Base-by-base conservation (phyloP, 2,329 filamentous ascomycete species). In the Phoma sp. region DNA sequence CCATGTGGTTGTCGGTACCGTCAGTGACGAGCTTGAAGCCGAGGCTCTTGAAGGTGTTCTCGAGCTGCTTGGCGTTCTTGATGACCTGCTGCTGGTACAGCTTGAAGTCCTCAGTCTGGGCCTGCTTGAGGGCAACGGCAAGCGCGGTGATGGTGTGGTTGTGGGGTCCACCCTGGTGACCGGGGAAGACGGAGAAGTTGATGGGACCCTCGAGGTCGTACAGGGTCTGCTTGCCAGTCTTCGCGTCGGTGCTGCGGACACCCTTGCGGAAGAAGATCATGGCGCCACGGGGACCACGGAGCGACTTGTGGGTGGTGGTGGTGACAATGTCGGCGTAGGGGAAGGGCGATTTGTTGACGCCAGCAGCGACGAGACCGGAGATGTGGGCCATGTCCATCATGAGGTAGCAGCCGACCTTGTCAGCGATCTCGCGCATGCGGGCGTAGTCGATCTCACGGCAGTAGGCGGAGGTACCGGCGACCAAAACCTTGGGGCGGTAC, bases 201-300 rank as follows among this genome's bases (percentile, higher is more conserved):
- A 99, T 99, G 51, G 93, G 90, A 25, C 83, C 84, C 77, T 98
- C 95, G 37, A 99, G 88, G 70, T 97, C 88, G 79, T 97, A 99
- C 73, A 90, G 78, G 65, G 89, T 87, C 70, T 96, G 87, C 75
- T 89, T 88, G 71, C 92, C 93, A 43, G 89, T 91, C 83, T 96
- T 96, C 58, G 88, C 79, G 75, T 96, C 89, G 47, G 88, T 86
- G 73, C 86, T 87, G 65, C 93, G 85, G 30, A 97, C 89, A 60
- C 95, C 95, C 78, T 91, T 96, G 67, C 95, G 89, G 86, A 88
- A 99, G 84, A 99, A 99, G 76, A 99, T 99, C 86, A 99, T 90
- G 68, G 95, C 95, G 65, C 95, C 95, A 71, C 95, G 88, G 33
- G 95, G 95, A 33, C 95, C 95, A 73, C 95, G 90, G 60, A 99